These are phyloP conservation scores for Mucor sp. DNA, from an alignment of 371 early-diverging fungal species.

Conservation along the genomic window DNA sequence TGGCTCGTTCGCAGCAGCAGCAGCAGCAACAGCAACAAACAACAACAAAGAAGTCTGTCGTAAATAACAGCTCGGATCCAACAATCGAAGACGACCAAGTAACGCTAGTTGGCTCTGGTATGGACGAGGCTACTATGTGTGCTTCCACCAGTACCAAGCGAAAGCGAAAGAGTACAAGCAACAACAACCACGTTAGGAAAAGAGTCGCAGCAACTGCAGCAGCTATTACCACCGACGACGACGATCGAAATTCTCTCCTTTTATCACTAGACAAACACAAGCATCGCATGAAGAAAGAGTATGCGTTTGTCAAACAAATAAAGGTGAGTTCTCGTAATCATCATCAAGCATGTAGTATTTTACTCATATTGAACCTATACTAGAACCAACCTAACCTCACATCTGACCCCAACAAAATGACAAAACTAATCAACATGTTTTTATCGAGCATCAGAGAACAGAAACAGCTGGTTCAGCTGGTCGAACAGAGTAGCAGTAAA, in stretches of 20 bases:
- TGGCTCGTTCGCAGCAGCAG: background rate
- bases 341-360: background rate
- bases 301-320: constrained; percentile 15
- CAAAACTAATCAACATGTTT: constrained; percentile 9
- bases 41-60: background rate
- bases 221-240: background rate
- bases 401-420: background rate
- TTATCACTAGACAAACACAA: constrained; percentile 19
- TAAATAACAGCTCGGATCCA: background rate
- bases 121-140: background rate
- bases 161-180: constrained; percentile 1
- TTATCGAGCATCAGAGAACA: constrained; percentile 20
- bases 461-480: constrained; percentile 9
- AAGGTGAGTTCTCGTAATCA: constrained; percentile 13
- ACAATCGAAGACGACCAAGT: background rate
- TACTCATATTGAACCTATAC: background rate
- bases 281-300: constrained; percentile 18
- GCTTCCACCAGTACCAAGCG: constrained; percentile 5
- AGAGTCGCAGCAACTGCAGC: constrained; percentile 5
- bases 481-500: background rate
- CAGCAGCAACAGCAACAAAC: background rate
- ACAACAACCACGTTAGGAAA: background rate
- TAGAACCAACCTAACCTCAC: background rate
- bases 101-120: constrained; percentile 10
- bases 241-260: background rate